Evolutionary conservation across 495 filamentous ascomycete species (phyloP).

Genomic region (Neurospora discreta): DNA sequence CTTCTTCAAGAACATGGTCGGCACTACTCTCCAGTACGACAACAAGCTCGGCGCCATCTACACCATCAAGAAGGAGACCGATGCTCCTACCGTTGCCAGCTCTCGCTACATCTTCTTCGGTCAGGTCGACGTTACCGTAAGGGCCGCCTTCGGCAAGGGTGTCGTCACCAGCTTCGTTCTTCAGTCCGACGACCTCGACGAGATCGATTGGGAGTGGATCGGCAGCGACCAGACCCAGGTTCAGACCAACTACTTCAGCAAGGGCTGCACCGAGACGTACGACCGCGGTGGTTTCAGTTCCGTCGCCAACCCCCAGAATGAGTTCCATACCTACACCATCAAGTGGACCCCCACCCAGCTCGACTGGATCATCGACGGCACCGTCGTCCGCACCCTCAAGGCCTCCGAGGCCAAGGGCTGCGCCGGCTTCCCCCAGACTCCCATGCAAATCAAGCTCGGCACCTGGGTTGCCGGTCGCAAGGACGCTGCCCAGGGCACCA

Average conservation of each 20-base stretch:
- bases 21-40: slow-evolving; percentile 51
- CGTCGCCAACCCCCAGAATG: slow-evolving; percentile 48
- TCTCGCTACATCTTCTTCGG: slow-evolving; percentile 75
- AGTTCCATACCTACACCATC: slow-evolving; percentile 78
- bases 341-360: slow-evolving; percentile 70
- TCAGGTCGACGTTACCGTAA: slow-evolving; percentile 52
- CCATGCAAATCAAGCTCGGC: slow-evolving; percentile 77
- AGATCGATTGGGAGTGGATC: slow-evolving; percentile 90
- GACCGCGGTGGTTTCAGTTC: slow-evolving; percentile 60
- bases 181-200: slow-evolving; percentile 85
- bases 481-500: slow-evolving; percentile 58
- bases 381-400: slow-evolving; percentile 55
- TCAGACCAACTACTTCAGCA: slow-evolving; percentile 91
- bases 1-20: slow-evolving; percentile 56
- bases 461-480: slow-evolving; percentile 77
- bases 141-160: slow-evolving; percentile 55
- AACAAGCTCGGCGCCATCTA: slow-evolving; percentile 60
- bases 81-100: slow-evolving; percentile 63
- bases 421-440: slow-evolving; percentile 77
- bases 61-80: slow-evolving; percentile 59
- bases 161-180: slow-evolving; percentile 79
- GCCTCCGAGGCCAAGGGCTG: slow-evolving; percentile 46
- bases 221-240: slow-evolving; percentile 53
- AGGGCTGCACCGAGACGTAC: slow-evolving; percentile 68
- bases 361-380: slow-evolving; percentile 74